A percentile compares a stretch with the other conserved stretches of the same genome.
These are phyloP conservation scores for sorghum (Sorghum bicolor) DNA, from an alignment of 176 grass and related monocot species.

Conservation along the genomic window DNA sequence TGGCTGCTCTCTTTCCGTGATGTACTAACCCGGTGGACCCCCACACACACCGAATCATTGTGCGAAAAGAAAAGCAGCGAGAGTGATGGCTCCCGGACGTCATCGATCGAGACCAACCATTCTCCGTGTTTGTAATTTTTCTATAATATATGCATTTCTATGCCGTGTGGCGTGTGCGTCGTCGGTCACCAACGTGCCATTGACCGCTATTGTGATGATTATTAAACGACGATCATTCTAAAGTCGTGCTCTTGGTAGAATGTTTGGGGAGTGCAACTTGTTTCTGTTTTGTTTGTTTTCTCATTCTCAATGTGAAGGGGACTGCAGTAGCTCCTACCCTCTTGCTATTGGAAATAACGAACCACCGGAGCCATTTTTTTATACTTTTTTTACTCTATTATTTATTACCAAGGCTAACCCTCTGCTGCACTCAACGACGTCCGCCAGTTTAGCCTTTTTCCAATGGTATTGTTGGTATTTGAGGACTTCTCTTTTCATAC, in stretches of 20 bases:
- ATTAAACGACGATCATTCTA: conserved; percentile 30
- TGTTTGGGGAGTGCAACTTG: not conserved
- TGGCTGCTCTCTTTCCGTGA: not conserved
- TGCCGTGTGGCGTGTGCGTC: not conserved
- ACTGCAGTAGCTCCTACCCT: not conserved
- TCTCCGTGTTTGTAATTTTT: not conserved
- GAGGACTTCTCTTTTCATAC: not conserved
- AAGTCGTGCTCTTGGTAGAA: not conserved
- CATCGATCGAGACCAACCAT: not conserved
- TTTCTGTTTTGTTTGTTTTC: not conserved
- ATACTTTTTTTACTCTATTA: not conserved
- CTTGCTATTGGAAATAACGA: not conserved
- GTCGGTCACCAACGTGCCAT: conserved; percentile 30
- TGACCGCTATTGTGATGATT: conserved; percentile 20
- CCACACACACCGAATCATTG: conserved; percentile 24
- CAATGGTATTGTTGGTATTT: not conserved
- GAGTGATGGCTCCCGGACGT: not conserved
- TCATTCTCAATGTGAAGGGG: too few species aligned
- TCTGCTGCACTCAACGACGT: not conserved
- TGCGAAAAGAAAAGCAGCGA: not conserved
- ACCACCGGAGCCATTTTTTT: not conserved
- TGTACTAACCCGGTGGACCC: conserved; percentile 9
- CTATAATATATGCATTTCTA: not conserved
- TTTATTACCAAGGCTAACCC: not conserved
- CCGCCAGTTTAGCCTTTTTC: not conserved